Evolutionary conservation across 768 basidiomycete genomes (phyloP).

Genomic region (Hebeloma cylindrosporum): DNA sequence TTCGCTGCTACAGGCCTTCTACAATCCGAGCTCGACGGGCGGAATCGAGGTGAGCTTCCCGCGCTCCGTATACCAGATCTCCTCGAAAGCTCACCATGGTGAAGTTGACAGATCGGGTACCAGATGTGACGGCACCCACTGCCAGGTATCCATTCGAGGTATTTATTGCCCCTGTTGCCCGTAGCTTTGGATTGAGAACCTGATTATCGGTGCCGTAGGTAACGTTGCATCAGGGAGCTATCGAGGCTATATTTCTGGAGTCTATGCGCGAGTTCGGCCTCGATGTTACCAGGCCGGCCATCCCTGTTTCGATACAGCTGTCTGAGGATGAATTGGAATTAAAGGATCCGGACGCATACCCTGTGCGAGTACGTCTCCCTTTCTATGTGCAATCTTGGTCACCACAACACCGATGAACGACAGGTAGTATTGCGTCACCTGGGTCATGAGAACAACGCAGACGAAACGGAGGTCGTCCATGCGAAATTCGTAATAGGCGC

Average conservation of each 20-base stretch:
- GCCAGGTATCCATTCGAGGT: constrained; percentile 77
- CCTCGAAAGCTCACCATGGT: not conserved
- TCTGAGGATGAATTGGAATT: constrained; percentile 41
- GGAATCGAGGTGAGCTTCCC: constrained; percentile 54
- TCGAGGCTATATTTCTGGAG: constrained; percentile 58
- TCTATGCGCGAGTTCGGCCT: constrained; percentile 49
- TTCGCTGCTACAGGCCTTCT: constrained; percentile 57
- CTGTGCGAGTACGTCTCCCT: constrained; percentile 32
- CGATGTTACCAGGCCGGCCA: constrained; percentile 49
- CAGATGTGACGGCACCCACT: constrained; percentile 59
- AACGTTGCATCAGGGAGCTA: constrained; percentile 63
- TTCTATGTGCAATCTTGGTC: not conserved
- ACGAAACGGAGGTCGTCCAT: constrained; percentile 53
- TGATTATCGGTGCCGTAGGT: constrained; percentile 33
- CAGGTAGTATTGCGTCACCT: constrained; percentile 49
- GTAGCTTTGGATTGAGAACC: not conserved
- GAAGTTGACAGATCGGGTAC: constrained; percentile 61
- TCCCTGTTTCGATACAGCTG: constrained; percentile 50
- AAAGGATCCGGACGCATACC: constrained; percentile 38
- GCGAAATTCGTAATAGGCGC: constrained; percentile 78
- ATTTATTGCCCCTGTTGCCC: not conserved
- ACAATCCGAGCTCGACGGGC: constrained; percentile 61
- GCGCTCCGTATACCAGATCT: not conserved
- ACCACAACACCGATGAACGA: not conserved
- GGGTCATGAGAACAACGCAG: constrained; percentile 30